Evolutionary conservation across 345 rosid species (phyloP).

Genomic region (Theobroma cacao): DNA sequence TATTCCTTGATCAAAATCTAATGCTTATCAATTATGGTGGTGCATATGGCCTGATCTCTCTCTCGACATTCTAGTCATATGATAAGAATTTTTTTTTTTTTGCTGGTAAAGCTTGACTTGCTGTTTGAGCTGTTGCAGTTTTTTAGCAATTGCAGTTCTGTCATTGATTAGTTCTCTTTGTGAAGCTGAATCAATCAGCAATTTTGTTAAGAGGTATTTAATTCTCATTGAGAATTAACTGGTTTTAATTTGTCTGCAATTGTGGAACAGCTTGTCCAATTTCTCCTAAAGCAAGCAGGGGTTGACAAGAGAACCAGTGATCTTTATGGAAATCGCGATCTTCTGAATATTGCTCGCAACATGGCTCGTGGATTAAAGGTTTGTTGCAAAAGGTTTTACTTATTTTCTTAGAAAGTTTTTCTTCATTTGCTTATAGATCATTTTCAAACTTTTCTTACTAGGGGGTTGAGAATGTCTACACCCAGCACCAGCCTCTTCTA

Average conservation of each 20-base stretch:
- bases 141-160: not conserved
- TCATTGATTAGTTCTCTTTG: not conserved
- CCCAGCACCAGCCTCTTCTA: conserved; percentile 96
- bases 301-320: conserved; percentile 92
- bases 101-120: not conserved
- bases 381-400: conserved; percentile 14
- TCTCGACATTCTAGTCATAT: not conserved
- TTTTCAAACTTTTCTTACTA: conserved; percentile 20
- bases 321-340: conserved; percentile 92
- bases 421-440: not conserved
- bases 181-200: not conserved
- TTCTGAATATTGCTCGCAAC: conserved; percentile 94
- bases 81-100: not conserved
- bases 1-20: not conserved
- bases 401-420: conserved; percentile 4
- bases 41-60: not conserved
- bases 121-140: not conserved
- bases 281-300: conserved; percentile 95
- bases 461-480: conserved; percentile 99
- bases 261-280: conserved; percentile 81
- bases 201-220: conserved; percentile 2
- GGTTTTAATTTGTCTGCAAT: conserved; percentile 24
- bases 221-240: not conserved
- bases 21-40: not conserved
- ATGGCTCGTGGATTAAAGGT: conserved; percentile 99